Conservation (phyloP, 2,329 filamentous ascomycete species). For the Fusarium sp. region DNA sequence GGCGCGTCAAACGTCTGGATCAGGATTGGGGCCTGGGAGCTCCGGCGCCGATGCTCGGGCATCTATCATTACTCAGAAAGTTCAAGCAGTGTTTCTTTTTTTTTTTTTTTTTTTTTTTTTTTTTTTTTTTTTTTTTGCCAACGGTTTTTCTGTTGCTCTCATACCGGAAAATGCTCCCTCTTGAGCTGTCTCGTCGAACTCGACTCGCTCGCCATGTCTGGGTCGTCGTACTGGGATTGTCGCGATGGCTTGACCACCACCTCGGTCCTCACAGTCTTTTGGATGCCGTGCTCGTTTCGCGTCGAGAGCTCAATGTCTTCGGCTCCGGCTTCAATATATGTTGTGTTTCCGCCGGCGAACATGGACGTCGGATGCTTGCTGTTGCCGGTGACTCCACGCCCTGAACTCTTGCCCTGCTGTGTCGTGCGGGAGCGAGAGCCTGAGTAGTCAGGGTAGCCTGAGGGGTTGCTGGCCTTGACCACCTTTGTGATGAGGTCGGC, state of each 20-base stretch:
- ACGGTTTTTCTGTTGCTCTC: background rate
- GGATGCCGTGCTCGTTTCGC: constrained; percentile 28
- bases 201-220: constrained; percentile 36
- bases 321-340: constrained; percentile 38
- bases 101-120: background rate
- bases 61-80: background rate
- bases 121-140: background rate
- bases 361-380: constrained; percentile 32
- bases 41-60: background rate
- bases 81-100: background rate
- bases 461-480: constrained; percentile 42
- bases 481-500: constrained; percentile 62
- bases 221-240: constrained; percentile 36
- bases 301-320: constrained; percentile 37
- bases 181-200: constrained; percentile 38
- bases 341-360: constrained; percentile 39
- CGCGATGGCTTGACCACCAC: constrained; percentile 36
- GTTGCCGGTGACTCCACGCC: background rate
- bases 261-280: constrained; percentile 44
- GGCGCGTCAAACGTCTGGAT: background rate
- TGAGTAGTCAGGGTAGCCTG: constrained; percentile 48
- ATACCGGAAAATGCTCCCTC: constrained; percentile 38
- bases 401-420: constrained; percentile 29
- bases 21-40: background rate
- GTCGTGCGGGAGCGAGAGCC: constrained; percentile 33